Percentiles rank a stretch among this genome's conserved stretches.
Evolutionary conservation across 768 basidiomycete genomes (phyloP).

Genomic region (Boletus rubescentipes): DNA sequence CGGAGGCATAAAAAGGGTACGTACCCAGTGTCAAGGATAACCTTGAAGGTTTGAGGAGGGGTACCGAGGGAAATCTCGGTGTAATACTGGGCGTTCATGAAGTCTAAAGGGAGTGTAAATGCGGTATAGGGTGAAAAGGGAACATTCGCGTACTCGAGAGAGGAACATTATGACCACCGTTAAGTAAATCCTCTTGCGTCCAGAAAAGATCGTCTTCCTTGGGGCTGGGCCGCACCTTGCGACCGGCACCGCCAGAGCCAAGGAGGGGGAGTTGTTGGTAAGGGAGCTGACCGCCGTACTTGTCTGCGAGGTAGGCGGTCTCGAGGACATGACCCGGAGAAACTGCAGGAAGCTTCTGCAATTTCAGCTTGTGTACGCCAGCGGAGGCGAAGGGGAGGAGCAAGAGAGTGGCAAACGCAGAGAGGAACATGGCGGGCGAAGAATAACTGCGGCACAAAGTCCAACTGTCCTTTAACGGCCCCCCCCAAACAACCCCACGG

Average conservation of each 20-base stretch:
- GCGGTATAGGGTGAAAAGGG: background rate
- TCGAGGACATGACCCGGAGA: slow-evolving; percentile 64
- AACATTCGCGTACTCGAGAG: slow-evolving; percentile 54
- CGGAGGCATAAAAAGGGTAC: slow-evolving; percentile 21
- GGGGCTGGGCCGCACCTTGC: slow-evolving; percentile 49
- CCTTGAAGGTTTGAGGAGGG: slow-evolving; percentile 89
- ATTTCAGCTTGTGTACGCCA: slow-evolving; percentile 81
- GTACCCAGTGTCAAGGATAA: slow-evolving; percentile 90
- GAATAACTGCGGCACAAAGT: slow-evolving; percentile 5
- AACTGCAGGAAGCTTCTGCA: slow-evolving; percentile 77
- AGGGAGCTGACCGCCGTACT: slow-evolving; percentile 64
- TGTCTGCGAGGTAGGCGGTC: slow-evolving; percentile 87
- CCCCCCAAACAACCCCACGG: background rate
- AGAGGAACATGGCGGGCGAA: slow-evolving; percentile 42
- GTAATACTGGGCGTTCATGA: slow-evolving; percentile 98
- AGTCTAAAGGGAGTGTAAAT: slow-evolving; percentile 54
- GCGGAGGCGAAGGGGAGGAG: slow-evolving; percentile 49
- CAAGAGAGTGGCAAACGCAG: slow-evolving; percentile 38
- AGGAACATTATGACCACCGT: slow-evolving; percentile 85
- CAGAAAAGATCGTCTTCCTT: slow-evolving; percentile 67
- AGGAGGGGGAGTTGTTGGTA: slow-evolving; percentile 61
- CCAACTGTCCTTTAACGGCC: slow-evolving; percentile 25
- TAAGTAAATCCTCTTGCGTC: slow-evolving; percentile 69
- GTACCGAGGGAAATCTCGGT: slow-evolving; percentile 81
- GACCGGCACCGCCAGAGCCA: slow-evolving; percentile 73